Base-by-base conservation (phyloP, 2,329 filamentous ascomycete species). In the Reticulascus tulasneorum region DNA sequence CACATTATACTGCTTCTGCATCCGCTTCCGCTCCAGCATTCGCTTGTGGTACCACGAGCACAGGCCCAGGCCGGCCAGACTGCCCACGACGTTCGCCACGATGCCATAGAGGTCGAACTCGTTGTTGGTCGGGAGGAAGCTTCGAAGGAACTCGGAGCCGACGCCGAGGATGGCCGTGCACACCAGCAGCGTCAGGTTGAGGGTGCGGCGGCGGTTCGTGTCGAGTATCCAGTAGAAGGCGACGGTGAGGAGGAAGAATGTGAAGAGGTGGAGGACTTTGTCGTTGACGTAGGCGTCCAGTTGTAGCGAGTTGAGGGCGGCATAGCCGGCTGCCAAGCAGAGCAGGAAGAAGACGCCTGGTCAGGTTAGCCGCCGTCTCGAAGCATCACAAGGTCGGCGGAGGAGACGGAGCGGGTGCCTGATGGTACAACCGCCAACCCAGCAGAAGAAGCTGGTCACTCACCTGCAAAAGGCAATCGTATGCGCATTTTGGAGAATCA, bases 161-260 rank as follows among this genome's bases (percentile, higher is more conserved):
- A 89, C 64, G 29, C 82, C 82, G 4, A 90, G 71, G 17, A 61
- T 65, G 26, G 84, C 63, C 6, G 90, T 94, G 66, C 88, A 94
- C 42, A 88, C 71, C 16, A 88, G 59, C 18, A 96, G 67, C 11
- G 90, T 94, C 47, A 95, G 67, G 62, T 98, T 84, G 31, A 95
- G 69, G 15, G 81, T 84, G 49, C 91, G 86, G 33, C 91, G 82
- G 45, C 93, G 86, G 45, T 82, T 84, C 34, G 89, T 94, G 60
- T 98, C 93, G 51, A 96, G 66, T 56, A 96, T 86, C 89, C 93
- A 98, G 77, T 98, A 98, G 73, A 97, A 97, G 49, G 77, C 67
- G 47, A 86, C 63, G 12, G 91, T 95, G 35, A 98, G 75, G 48
- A 87, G 58, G 72, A 97, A 95, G 70, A 98, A 97, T 52, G 86